Percentiles rank a stretch among this genome's conserved stretches.
phyloP scores from a whole-genome alignment of 2,329 filamentous ascomycete genomes.

The Emergomyces africanus region DNA sequence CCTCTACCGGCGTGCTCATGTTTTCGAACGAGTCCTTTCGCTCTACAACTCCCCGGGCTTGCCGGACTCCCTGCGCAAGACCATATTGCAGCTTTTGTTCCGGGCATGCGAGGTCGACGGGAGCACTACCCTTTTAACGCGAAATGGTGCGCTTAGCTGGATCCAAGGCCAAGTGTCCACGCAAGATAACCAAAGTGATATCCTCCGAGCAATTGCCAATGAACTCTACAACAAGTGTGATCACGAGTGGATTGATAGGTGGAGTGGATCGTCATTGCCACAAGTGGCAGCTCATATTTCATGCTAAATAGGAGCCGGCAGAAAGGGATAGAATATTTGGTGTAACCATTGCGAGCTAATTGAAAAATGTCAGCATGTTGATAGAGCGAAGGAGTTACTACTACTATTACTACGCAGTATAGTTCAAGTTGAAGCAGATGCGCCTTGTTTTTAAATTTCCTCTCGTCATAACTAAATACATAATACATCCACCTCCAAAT shows the following conservation, averaged over 20 bases:
- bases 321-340: not conserved
- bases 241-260: conserved; percentile 48
- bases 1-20: conserved; percentile 41
- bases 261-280: conserved; percentile 46
- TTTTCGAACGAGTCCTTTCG: conserved; percentile 64
- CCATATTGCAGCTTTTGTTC: conserved; percentile 50
- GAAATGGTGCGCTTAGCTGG: conserved; percentile 65
- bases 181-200: conserved; percentile 32
- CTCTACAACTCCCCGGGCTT: conserved; percentile 57
- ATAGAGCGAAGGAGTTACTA: not conserved
- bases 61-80: conserved; percentile 45
- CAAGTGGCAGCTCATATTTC: conserved; percentile 18
- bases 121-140: conserved; percentile 67
- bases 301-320: not conserved
- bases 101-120: conserved; percentile 56
- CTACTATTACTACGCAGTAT: too few species aligned
- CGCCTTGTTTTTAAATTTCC: not conserved
- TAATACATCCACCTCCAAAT: not conserved
- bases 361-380: not conserved
- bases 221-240: conserved; percentile 55
- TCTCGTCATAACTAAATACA: not conserved
- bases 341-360: not conserved
- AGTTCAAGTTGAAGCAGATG: not conserved
- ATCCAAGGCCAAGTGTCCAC: conserved; percentile 47
- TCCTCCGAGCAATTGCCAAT: conserved; percentile 44